These are phyloP conservation scores for Dothistroma septosporum DNA, from an alignment of 2,329 filamentous ascomycete genomes.

Conservation along the genomic window DNA sequence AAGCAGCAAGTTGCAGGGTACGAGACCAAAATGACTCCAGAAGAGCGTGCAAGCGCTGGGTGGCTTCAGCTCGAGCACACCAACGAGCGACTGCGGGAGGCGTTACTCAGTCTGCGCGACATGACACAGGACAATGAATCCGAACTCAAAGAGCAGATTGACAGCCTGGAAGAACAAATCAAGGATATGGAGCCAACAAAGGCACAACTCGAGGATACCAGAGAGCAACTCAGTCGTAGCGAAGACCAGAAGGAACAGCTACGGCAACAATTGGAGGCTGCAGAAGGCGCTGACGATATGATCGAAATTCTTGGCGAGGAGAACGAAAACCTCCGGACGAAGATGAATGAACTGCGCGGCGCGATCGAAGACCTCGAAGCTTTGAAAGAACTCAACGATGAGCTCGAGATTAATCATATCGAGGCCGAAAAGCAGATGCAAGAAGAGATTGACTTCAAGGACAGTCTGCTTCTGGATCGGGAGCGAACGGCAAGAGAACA, in stretches of 20 bases:
- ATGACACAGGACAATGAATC: constrained; percentile 80
- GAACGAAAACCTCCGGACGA: constrained; percentile 77
- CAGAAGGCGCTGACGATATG: constrained; percentile 84
- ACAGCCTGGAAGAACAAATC: constrained; percentile 38
- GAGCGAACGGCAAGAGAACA: constrained; percentile 68
- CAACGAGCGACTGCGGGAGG: constrained; percentile 82
- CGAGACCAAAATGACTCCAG: constrained; percentile 76
- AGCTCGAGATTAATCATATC: constrained; percentile 87
- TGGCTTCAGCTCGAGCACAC: constrained; percentile 90
- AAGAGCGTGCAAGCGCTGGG: constrained; percentile 79
- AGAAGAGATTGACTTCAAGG: constrained; percentile 85
- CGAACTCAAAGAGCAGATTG: constrained; percentile 65
- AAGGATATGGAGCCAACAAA: constrained; percentile 40
- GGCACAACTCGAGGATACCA: constrained; percentile 64
- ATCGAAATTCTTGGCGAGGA: constrained; percentile 87
- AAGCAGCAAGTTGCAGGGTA: constrained; percentile 83
- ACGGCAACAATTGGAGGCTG: constrained; percentile 84
- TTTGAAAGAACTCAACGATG: constrained; percentile 87
- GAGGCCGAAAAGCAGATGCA: constrained; percentile 93
- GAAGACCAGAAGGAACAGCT: constrained; percentile 79
- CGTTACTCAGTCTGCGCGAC: constrained; percentile 77
- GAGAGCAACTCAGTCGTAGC: constrained; percentile 67
- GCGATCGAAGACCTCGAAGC: constrained; percentile 84
- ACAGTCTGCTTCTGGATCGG: constrained; percentile 79
- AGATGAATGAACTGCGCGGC: constrained; percentile 75